A percentile compares a stretch with the other conserved stretches of the same genome.
Evolutionary conservation across 441 rosid species (phyloP).

Genomic region (Mallotus japonicus): DNA sequence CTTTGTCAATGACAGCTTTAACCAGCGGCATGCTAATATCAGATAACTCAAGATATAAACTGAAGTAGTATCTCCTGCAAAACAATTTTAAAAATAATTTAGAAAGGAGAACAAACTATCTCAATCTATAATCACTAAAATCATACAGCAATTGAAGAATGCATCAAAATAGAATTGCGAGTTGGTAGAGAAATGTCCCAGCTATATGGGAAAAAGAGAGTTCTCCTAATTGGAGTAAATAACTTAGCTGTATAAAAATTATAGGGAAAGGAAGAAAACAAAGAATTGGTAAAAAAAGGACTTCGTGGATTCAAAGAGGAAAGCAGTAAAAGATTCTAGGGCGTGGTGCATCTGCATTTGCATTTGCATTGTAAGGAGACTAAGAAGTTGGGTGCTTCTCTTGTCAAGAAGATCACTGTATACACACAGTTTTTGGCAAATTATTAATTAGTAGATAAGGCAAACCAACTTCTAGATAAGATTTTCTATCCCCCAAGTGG

Average conservation of each 20-base stretch:
- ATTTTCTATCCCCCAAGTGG: too few relatives aligned
- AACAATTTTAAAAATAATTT: neutral
- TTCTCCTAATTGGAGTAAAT: neutral
- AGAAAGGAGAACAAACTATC: neutral
- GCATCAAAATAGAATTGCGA: neutral
- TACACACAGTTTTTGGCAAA: too few relatives aligned
- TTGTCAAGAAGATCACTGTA: neutral
- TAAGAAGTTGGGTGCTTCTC: too few relatives aligned
- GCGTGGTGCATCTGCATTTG: too few relatives aligned
- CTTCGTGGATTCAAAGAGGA: too few relatives aligned
- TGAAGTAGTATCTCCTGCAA: conserved; percentile 87
- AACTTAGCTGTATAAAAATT: too few relatives aligned
- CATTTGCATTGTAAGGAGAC: too few relatives aligned
- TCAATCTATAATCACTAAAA: conserved; percentile 2
- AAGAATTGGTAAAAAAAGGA: too few relatives aligned
- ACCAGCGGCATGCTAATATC: conserved; percentile 79
- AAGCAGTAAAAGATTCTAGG: too few relatives aligned
- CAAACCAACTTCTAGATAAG: neutral
- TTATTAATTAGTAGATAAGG: neutral
- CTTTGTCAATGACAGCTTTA: conserved; percentile 60
- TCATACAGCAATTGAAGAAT: neutral
- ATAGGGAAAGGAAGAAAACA: too few relatives aligned
- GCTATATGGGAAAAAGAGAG: neutral
- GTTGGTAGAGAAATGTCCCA: neutral
- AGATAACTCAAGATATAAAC: conserved; percentile 79